Evolutionary conservation across 768 basidiomycete genomes (phyloP).

Genomic region (Lenzites betulinus): DNA sequence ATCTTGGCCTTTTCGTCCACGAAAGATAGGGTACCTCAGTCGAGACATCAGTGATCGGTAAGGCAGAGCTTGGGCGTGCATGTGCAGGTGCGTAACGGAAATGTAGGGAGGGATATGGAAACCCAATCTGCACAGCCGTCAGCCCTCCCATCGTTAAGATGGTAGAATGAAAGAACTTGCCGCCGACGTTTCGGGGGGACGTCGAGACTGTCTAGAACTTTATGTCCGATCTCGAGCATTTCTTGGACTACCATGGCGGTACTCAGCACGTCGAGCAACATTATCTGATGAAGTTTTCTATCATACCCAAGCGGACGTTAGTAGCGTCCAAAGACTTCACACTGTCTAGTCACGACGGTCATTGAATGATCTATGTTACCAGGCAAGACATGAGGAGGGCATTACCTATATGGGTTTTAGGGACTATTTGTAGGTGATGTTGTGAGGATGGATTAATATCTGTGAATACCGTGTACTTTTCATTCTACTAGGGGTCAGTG

Average conservation of each 20-base stretch:
- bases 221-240: constrained; percentile 54
- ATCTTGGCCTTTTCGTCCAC: constrained; percentile 33
- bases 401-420: constrained; percentile 39
- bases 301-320: constrained; percentile 54
- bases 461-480: constrained; percentile 34
- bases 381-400: background rate
- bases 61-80: constrained; percentile 73
- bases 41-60: constrained; percentile 46
- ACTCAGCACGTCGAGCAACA: constrained; percentile 28
- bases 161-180: constrained; percentile 33
- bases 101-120: constrained; percentile 84
- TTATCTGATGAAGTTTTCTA: background rate
- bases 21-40: constrained; percentile 52
- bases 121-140: constrained; percentile 53
- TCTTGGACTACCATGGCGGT: constrained; percentile 38
- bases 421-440: constrained; percentile 40
- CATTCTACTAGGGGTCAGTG: constrained; percentile 28
- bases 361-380: background rate
- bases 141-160: background rate
- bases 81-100: constrained; percentile 70
- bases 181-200: constrained; percentile 46
- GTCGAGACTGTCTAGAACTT: constrained; percentile 49
- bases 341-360: constrained; percentile 47
- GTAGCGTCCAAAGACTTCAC: constrained; percentile 47
- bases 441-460: constrained; percentile 38